Conservation (phyloP, 352 stramenopile genomes). For the Phytophthora podocarpi region DNA sequence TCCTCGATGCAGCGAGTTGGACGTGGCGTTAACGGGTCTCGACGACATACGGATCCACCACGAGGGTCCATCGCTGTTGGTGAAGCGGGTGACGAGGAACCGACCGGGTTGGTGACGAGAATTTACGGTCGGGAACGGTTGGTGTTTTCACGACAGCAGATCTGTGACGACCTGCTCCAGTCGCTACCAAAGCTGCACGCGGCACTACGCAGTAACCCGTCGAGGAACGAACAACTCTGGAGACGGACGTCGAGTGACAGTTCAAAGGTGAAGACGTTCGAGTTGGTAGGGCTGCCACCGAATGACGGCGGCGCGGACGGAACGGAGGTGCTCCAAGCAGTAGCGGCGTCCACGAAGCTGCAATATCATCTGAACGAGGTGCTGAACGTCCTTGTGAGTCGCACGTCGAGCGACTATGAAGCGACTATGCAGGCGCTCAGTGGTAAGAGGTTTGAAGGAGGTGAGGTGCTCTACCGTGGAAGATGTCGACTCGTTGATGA, state of each 20-base stretch:
- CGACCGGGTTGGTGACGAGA: slow-evolving; percentile 11
- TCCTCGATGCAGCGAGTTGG: too few relatives aligned
- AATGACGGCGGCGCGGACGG: slow-evolving; percentile 13
- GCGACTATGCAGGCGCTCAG: slow-evolving; percentile 41
- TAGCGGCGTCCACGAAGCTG: slow-evolving; percentile 45
- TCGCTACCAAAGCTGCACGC: slow-evolving; percentile 41
- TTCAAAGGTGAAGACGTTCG: slow-evolving; percentile 30
- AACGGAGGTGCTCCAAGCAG: slow-evolving; percentile 42
- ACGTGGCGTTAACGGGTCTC: not conserved
- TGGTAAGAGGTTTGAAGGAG: slow-evolving; percentile 37
- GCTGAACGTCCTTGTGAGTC: slow-evolving; percentile 48
- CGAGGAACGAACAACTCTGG: slow-evolving; percentile 29
- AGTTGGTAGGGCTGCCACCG: slow-evolving; percentile 36
- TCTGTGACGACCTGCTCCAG: slow-evolving; percentile 33
- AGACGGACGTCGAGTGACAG: slow-evolving; percentile 26
- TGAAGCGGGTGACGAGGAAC: slow-evolving; percentile 1
- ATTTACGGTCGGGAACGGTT: slow-evolving; percentile 27
- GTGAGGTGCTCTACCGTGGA: slow-evolving; percentile 43
- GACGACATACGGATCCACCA: slow-evolving; percentile 5
- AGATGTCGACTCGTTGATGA: slow-evolving; percentile 28
- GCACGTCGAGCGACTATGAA: slow-evolving; percentile 41
- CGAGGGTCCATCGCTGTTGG: slow-evolving; percentile 10
- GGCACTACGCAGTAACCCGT: slow-evolving; percentile 25
- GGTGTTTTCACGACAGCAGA: slow-evolving; percentile 32
- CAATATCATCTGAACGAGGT: slow-evolving; percentile 61